Evolutionary conservation across 2,329 filamentous ascomycete genomes (phyloP), one percentile per base, ranked within the genome.

Genomic region (Penicillium aurantiogriseum): DNA sequence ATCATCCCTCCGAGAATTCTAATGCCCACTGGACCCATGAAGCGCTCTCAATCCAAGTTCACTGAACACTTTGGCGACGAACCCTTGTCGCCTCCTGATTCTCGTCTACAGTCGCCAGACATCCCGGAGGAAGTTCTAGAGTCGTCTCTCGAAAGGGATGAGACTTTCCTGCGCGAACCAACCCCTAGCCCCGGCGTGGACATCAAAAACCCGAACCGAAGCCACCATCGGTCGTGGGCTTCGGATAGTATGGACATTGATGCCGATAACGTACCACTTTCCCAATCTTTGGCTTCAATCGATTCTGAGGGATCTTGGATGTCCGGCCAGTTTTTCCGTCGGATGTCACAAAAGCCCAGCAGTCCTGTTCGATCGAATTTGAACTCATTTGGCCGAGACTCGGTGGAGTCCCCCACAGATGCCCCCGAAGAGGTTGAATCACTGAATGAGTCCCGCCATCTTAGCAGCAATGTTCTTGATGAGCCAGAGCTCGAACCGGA

Each of bases 291-390:
- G 19, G 94, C 92, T 2, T 97, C 92, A 0, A 91, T 97, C 58
- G 94, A 97, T 70, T 97, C 92, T 0, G 94, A 99, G 77, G 94
- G 85, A 5, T 97, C 92, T 0, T 99, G 94, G 94, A 86, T 99
- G 44, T 94, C 92, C 4, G 92, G 93, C 17, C 87, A 88, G 56
- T 80, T 82, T 60, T 73, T 80, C 79, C 80, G 63, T 69, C 79
- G 55, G 71, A 80, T 69, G 73, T 85, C 69, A 67, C 72, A 76
- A 43, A 79, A 61, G 45, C 67, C 58, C 21, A 68, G 62, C 65
- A 75, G 63, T 57, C 70, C 68, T 2, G 65, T 76, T 27, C 76
- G 73, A 33, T 74, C 73, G 35, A 81, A 76, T 49, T 71, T 76
- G 46, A 75, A 71, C 42, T 77, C 76, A 9, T 68, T 78, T 42